A percentile compares a stretch with the other conserved stretches of the same genome.
Conservation (phyloP, 2,329 filamentous ascomycete genomes). For the Sphaerulina musiva region DNA sequence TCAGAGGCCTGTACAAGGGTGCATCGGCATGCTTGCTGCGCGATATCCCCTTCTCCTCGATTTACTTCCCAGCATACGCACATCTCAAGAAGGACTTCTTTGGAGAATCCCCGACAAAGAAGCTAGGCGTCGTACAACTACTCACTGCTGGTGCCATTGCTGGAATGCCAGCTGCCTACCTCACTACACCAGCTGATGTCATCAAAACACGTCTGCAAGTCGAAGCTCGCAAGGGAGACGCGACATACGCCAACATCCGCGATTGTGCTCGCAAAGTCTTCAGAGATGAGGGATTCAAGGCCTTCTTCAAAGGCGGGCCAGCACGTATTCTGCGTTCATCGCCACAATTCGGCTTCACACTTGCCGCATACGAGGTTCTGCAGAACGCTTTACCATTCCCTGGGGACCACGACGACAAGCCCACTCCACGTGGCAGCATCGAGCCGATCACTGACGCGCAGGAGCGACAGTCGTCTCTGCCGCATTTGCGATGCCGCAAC, state of each 20-base stretch:
- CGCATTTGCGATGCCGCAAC: slow-evolving; percentile 71
- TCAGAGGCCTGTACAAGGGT: slow-evolving; percentile 93
- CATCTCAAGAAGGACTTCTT: slow-evolving; percentile 93
- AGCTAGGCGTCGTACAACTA: slow-evolving; percentile 82
- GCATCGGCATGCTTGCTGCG: slow-evolving; percentile 89
- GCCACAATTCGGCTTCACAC: slow-evolving; percentile 95
- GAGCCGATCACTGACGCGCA: slow-evolving; percentile 59
- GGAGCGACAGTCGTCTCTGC: slow-evolving; percentile 57
- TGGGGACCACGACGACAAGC: slow-evolving; percentile 49
- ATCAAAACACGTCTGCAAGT: slow-evolving; percentile 99
- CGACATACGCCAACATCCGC: slow-evolving; percentile 75
- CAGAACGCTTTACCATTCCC: slow-evolving; percentile 76
- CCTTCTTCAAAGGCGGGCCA: slow-evolving; percentile 97
- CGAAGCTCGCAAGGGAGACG: slow-evolving; percentile 92
- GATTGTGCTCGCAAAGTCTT: slow-evolving; percentile 79
- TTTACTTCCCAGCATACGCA: slow-evolving; percentile 96
- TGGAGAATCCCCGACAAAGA: slow-evolving; percentile 79
- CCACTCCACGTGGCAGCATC: slow-evolving; percentile 48
- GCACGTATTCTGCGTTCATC: slow-evolving; percentile 92
- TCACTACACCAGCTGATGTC: slow-evolving; percentile 95
- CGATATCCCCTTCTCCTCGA: slow-evolving; percentile 95
- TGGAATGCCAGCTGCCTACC: slow-evolving; percentile 58
- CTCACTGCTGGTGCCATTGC: slow-evolving; percentile 86
- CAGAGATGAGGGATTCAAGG: slow-evolving; percentile 86
- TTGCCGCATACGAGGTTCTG: slow-evolving; percentile 89